A percentile compares a stretch with the other conserved stretches of the same genome.
Conservation (phyloP, 331 rosid species). For the Arachis monticola region DNA sequence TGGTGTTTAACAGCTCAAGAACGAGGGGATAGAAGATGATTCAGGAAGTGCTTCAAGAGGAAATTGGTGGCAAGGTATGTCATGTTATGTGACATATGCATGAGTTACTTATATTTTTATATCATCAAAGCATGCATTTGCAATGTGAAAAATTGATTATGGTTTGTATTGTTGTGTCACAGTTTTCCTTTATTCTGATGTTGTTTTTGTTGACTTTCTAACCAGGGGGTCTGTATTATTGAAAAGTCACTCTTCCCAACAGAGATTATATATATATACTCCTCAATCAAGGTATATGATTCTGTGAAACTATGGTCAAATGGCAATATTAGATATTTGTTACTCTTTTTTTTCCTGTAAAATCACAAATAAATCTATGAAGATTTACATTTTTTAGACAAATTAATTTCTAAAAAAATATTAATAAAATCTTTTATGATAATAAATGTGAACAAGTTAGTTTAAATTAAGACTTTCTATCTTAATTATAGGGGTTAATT, state of each 20-base stretch:
- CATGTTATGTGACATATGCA: neutral
- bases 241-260: conserved; percentile 46
- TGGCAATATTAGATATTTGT: neutral
- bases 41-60: conserved; percentile 74
- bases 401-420: too few species aligned
- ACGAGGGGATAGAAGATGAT: conserved; percentile 62
- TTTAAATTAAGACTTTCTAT: too few species aligned
- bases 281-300: conserved; percentile 59
- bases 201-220: conserved; percentile 21
- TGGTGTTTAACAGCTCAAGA: conserved; percentile 49
- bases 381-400: too few species aligned
- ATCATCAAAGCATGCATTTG: neutral
- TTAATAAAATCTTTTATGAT: too few species aligned
- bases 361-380: too few species aligned
- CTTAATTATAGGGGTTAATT: too few species aligned
- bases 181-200: conserved; percentile 26
- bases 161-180: conserved; percentile 9
- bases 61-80: conserved; percentile 91
- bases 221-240: conserved; percentile 80
- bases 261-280: conserved; percentile 27
- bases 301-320: neutral
- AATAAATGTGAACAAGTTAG: too few species aligned
- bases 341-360: too few species aligned
- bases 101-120: neutral
- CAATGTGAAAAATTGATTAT: neutral